phyloP scores from a whole-genome alignment of 2,329 filamentous ascomycete species.

The Cadophora malorum region DNA sequence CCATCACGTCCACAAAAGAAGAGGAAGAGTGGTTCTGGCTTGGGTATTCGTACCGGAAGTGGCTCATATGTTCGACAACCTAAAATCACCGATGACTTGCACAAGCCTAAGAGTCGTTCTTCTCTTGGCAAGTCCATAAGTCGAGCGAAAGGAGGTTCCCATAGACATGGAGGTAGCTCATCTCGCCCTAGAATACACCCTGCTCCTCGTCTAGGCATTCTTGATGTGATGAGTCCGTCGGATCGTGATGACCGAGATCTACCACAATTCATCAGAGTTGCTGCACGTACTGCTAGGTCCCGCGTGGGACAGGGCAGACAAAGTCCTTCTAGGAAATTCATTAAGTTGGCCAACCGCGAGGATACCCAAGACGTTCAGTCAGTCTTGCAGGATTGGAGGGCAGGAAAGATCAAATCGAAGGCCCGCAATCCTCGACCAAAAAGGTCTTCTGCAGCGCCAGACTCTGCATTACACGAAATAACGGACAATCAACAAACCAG shows the following conservation, averaged over 20 bases:
- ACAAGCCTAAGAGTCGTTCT: slow-evolving; percentile 14
- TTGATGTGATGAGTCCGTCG: slow-evolving; percentile 59
- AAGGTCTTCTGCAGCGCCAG: background rate
- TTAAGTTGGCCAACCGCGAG: slow-evolving; percentile 64
- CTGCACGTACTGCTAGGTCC: slow-evolving; percentile 61
- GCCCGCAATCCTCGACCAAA: background rate
- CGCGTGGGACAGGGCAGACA: slow-evolving; percentile 58
- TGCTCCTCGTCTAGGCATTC: slow-evolving; percentile 62
- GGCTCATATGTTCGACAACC: slow-evolving; percentile 33
- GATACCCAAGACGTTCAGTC: slow-evolving; percentile 65
- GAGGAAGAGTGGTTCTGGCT: slow-evolving; percentile 29
- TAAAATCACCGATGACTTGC: slow-evolving; percentile 41
- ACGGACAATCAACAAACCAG: slow-evolving; percentile 35
- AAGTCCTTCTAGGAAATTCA: slow-evolving; percentile 61
- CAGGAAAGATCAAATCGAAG: slow-evolving; percentile 40
- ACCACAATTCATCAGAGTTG: slow-evolving; percentile 65
- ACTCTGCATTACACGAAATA: slow-evolving; percentile 33
- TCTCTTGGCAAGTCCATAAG: slow-evolving; percentile 6
- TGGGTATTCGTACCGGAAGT: slow-evolving; percentile 17
- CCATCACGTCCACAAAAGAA: slow-evolving; percentile 31
- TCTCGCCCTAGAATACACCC: slow-evolving; percentile 15
- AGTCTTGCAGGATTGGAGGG: slow-evolving; percentile 61
- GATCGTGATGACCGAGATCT: slow-evolving; percentile 37
- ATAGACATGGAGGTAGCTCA: background rate
- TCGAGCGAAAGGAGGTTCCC: background rate